Percentiles rank a stretch among this genome's conserved stretches.
phyloP scores from a whole-genome alignment of 192 early-diverging fungal genomes.

The Polychytrium aggregatum region DNA sequence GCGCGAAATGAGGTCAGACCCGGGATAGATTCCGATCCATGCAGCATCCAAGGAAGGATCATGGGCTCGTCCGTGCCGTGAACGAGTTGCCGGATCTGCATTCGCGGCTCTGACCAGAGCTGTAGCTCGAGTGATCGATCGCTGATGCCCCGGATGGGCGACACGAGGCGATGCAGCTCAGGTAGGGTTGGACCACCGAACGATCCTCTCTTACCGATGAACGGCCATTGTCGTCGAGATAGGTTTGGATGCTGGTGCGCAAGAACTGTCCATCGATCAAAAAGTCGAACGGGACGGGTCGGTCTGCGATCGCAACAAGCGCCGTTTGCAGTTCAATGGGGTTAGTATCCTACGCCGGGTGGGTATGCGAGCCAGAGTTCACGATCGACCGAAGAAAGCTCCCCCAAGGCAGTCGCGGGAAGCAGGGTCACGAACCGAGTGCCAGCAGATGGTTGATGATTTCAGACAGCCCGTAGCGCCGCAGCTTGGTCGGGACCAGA shows the following conservation, averaged over 20 bases:
- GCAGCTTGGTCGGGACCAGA: constrained; percentile 72
- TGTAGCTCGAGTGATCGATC: too few relatives aligned
- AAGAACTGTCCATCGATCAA: constrained; percentile 87
- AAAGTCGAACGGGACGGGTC: constrained; percentile 84
- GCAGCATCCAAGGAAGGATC: too few relatives aligned
- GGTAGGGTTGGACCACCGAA: too few relatives aligned
- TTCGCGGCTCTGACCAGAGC: too few relatives aligned
- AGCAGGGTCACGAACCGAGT: constrained; percentile 2
- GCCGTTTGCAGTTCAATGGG: not conserved
- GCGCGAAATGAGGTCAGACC: too few relatives aligned
- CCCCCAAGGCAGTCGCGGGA: not conserved
- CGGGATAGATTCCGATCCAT: too few relatives aligned
- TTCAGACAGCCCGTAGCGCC: constrained; percentile 83
- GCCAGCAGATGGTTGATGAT: constrained; percentile 86
- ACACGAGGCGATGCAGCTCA: too few relatives aligned
- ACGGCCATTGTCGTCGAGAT: constrained; percentile 53
- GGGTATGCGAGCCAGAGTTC: too few relatives aligned
- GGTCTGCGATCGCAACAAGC: constrained; percentile 30
- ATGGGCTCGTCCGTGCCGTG: not conserved
- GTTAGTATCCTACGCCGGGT: not conserved
- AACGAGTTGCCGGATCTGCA: too few relatives aligned
- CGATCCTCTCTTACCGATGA: constrained; percentile 60
- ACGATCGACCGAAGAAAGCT: too few relatives aligned
- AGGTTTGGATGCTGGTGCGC: constrained; percentile 57
- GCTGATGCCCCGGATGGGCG: too few relatives aligned